Percentiles rank a stretch among this genome's conserved stretches.
These are phyloP conservation scores for Globisporangium spinosum DNA, from an alignment of 352 stramenopile genomes.

Conservation along the genomic window DNA sequence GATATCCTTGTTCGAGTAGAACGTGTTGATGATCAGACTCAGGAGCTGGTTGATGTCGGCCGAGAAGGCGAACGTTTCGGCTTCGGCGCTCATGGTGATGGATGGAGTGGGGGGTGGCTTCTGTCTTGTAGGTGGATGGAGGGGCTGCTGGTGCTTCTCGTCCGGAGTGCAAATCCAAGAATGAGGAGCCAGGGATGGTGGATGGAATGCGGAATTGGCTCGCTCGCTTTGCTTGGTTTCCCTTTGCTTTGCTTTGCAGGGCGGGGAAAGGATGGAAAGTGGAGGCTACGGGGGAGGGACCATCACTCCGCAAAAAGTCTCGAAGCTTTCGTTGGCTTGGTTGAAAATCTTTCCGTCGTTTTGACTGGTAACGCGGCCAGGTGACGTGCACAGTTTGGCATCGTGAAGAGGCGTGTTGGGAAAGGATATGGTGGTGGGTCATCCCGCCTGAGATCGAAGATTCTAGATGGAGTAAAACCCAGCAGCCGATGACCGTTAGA, in stretches of 20 bases:
- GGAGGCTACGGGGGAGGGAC: conserved; percentile 20
- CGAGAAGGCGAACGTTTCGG: conserved; percentile 99
- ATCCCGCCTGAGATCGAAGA: conserved; percentile 36
- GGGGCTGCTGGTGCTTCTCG: conserved; percentile 24
- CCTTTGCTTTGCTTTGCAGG: neutral
- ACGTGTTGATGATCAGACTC: conserved; percentile 97
- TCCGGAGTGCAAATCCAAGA: conserved; percentile 58
- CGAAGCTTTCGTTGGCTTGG: conserved; percentile 12
- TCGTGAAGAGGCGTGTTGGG: fast-evolving
- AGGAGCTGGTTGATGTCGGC: conserved; percentile 99
- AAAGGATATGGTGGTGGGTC: conserved; percentile 22
- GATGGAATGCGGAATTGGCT: conserved; percentile 4
- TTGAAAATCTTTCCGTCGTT: conserved; percentile 33
- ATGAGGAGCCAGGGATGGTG: conserved; percentile 21
- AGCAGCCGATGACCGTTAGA: neutral
- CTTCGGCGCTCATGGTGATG: conserved; percentile 76
- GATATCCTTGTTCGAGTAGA: conserved; percentile 99
- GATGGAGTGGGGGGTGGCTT: conserved; percentile 11
- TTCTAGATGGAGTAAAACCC: conserved; percentile 44
- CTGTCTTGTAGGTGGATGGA: conserved; percentile 12
- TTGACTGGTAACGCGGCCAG: conserved; percentile 14
- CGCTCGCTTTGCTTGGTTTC: neutral
- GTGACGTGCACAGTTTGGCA: conserved; percentile 18
- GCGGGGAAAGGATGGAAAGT: neutral
- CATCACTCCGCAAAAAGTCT: conserved; percentile 21